Evolutionary conservation across 495 filamentous ascomycete species (phyloP).

Genomic region (Evansstolkia leycettana): DNA sequence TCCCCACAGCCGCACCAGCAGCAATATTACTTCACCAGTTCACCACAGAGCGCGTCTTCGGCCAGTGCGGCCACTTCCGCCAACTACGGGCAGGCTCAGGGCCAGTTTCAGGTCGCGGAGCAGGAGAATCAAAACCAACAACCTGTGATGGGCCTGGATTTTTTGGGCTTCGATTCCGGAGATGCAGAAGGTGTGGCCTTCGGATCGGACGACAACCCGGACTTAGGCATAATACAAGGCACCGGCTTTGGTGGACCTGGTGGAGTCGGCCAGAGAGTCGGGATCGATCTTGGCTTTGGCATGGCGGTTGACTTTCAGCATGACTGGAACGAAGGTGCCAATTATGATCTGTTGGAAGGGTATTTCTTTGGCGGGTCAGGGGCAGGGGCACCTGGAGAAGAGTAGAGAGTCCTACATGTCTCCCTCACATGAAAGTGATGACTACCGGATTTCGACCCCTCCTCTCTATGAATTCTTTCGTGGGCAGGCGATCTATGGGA

Average conservation of each 20-base stretch:
- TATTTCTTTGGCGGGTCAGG: constrained; percentile 71
- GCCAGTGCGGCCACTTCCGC: constrained; percentile 14
- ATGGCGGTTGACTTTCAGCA: constrained; percentile 62
- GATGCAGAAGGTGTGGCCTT: constrained; percentile 13
- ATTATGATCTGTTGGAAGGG: constrained; percentile 78
- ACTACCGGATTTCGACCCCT: too few relatives aligned
- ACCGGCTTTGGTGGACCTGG: constrained; percentile 19
- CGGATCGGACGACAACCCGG: constrained; percentile 18
- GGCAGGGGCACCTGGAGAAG: constrained; percentile 17
- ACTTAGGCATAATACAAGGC: constrained; percentile 15
- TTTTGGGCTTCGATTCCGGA: constrained; percentile 25
- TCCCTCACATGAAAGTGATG: too few relatives aligned
- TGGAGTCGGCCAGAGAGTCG: constrained; percentile 29
- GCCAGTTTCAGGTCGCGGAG: constrained; percentile 11
- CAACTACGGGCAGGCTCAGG: constrained; percentile 5
- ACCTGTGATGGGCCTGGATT: constrained; percentile 24
- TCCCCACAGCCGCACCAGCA: constrained; percentile 18
- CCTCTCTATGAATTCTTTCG: too few relatives aligned
- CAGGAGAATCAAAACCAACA: constrained; percentile 14
- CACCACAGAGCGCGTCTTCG: constrained; percentile 28
- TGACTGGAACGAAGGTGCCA: constrained; percentile 67
- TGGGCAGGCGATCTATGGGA: too few relatives aligned
- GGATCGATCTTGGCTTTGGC: constrained; percentile 64
- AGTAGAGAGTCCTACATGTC: constrained; percentile 3
- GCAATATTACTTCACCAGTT: constrained; percentile 26